phyloP scores from a whole-genome alignment of 768 basidiomycete genomes.

The Hericium erinaceus region DNA sequence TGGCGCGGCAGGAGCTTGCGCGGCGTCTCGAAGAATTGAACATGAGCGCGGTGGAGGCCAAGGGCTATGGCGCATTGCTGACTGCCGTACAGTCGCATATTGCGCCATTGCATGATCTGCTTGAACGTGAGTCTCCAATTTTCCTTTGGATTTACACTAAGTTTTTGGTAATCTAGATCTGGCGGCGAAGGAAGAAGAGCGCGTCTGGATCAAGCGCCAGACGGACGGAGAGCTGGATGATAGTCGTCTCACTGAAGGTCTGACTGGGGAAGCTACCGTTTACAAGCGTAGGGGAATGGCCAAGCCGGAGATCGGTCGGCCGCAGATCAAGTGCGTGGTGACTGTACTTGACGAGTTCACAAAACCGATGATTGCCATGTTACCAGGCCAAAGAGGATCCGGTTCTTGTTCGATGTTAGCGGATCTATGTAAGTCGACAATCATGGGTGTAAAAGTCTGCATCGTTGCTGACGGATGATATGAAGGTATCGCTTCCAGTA shows the following conservation, averaged over 20 bases:
- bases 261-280: constrained; percentile 60
- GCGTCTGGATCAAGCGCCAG: constrained; percentile 64
- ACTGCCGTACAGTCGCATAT: constrained; percentile 51
- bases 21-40: constrained; percentile 54
- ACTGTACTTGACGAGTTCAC: not conserved
- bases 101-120: constrained; percentile 46
- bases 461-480: not conserved
- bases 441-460: not conserved
- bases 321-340: constrained; percentile 51
- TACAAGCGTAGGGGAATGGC: constrained; percentile 66
- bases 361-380: not conserved
- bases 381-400: constrained; percentile 52
- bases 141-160: not conserved
- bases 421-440: constrained; percentile 45
- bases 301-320: constrained; percentile 57
- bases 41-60: constrained; percentile 47
- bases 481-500: constrained; percentile 67
- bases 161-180: constrained; percentile 32
- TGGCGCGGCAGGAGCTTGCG: constrained; percentile 56
- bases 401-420: constrained; percentile 62
- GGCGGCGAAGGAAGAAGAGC: constrained; percentile 58
- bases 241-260: constrained; percentile 52
- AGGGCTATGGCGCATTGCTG: constrained; percentile 43
- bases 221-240: constrained; percentile 66
- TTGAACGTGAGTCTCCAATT: constrained; percentile 40